A percentile compares a stretch with the other conserved stretches of the same genome.
These are phyloP conservation scores for Dothideomycetes sp. DNA, from an alignment of 2,329 filamentous ascomycete species.

Conservation along the genomic window DNA sequence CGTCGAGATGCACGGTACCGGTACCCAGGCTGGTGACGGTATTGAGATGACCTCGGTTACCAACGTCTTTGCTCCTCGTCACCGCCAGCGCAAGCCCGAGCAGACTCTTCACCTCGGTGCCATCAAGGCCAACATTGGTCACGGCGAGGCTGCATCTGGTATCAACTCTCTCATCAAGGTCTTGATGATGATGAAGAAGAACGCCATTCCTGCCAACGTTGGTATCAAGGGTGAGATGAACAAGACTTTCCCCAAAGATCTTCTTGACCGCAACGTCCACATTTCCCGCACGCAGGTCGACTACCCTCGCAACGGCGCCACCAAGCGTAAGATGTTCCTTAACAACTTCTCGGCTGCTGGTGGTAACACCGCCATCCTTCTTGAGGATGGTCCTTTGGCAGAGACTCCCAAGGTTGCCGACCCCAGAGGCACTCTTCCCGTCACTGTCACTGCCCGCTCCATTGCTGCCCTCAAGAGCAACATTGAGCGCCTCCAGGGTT, in stretches of 20 bases:
- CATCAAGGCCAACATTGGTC: slow-evolving; percentile 48
- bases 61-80: slow-evolving; percentile 49
- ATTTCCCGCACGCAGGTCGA: slow-evolving; percentile 39
- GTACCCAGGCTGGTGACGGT: slow-evolving; percentile 75
- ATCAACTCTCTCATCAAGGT: slow-evolving; percentile 47
- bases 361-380: slow-evolving; percentile 44
- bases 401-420: slow-evolving; percentile 34
- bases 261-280: slow-evolving; percentile 44
- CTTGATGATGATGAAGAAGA: slow-evolving; percentile 46
- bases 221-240: slow-evolving; percentile 49
- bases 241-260: slow-evolving; percentile 46
- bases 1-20: slow-evolving; percentile 84
- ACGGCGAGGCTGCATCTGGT: slow-evolving; percentile 46
- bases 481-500: slow-evolving; percentile 39
- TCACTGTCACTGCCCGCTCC: slow-evolving; percentile 43
- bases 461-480: slow-evolving; percentile 45
- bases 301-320: slow-evolving; percentile 39
- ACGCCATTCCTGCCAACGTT: slow-evolving; percentile 45
- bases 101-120: slow-evolving; percentile 45
- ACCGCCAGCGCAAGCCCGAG: slow-evolving; percentile 40
- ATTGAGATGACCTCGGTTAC: slow-evolving; percentile 74
- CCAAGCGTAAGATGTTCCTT: slow-evolving; percentile 41
- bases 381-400: slow-evolving; percentile 42
- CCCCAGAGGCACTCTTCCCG: slow-evolving; percentile 37
- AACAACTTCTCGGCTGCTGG: slow-evolving; percentile 48